Evolutionary conservation across 306 rosid genomes (phyloP), one percentile per base, ranked within the genome.

Genomic region (Mimosa bimucronata): DNA sequence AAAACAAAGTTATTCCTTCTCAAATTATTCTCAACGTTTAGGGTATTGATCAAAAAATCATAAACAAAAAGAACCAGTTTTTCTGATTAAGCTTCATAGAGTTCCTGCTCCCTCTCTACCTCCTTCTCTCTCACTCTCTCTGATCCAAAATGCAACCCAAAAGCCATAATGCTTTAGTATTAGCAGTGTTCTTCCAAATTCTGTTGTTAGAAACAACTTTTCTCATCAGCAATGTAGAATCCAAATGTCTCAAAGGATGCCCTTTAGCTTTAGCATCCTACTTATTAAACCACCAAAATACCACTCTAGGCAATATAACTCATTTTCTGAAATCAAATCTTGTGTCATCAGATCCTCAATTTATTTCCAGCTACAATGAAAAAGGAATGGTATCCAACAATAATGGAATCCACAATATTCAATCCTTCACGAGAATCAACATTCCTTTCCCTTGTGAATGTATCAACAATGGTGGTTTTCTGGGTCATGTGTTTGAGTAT

Each of bases 401-500:
- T 41, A 41, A 65, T 65, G 70, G 44, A 19, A 18, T 62, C 4
- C 2, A 31, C 9, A n/a, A 34, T 34, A 5, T 66, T 21, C 26
- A 7, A 19, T 34, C 46, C 14, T 66, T 31, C 21, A 6, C 41
- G 7, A 66, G 71, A 31, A 9, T 66, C 14, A 66, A 37, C 42
- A n/a, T 66, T 8, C 71, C 46, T 18, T 66, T 66, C 21, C 46
- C 46, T 8, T 37, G 71, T 66, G 71, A 66, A 18, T 66, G 71
- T n/a, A 66, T 66, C 42, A 30, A 37, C 38, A 30, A 37, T 37
- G 71, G 46, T 15, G 28, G 31, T 34, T 66, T 66, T 37, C 71
- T 66, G 7, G 71, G 71, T 66, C 71, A 66, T 37, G 15, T 66
- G 45, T 66, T 66, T n/a, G 45, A 66, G 71, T 66, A 66, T 26